Evolutionary conservation across 495 filamentous ascomycete genomes (phyloP).

Genomic region (Talaromyces trachyspermus): DNA sequence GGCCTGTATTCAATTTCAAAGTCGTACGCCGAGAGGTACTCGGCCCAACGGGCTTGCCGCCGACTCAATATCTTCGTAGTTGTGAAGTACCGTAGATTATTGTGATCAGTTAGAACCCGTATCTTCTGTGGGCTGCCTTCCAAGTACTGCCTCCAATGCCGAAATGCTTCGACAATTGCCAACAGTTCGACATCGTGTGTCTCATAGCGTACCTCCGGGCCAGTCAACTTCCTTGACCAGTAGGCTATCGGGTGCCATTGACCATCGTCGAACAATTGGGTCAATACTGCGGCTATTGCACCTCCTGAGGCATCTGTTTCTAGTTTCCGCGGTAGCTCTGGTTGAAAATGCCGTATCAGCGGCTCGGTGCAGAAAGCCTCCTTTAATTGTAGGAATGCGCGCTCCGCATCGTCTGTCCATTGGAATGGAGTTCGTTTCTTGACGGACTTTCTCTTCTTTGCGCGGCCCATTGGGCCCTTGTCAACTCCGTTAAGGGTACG

Average conservation of each 20-base stretch:
- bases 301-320: conserved; percentile 15
- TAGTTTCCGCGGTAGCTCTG: too few species aligned
- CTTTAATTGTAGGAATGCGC: too few species aligned
- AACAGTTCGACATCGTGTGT: conserved; percentile 1
- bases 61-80: not conserved
- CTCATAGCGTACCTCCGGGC: not conserved
- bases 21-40: too few species aligned
- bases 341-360: too few species aligned
- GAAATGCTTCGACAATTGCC: not conserved
- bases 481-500: conserved; percentile 5
- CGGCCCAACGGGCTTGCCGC: too few species aligned
- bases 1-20: too few species aligned
- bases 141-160: not conserved
- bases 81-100: not conserved
- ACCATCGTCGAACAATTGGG: conserved; percentile 6
- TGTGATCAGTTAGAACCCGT: not conserved
- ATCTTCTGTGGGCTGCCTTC: not conserved
- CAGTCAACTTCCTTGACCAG: not conserved
- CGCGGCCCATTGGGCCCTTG: too few species aligned
- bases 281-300: conserved; percentile 8
- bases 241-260: conserved; percentile 11
- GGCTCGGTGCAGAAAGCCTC: too few species aligned
- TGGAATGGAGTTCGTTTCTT: not conserved
- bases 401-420: too few species aligned
- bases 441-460: conserved; percentile 9